Base-by-base conservation (phyloP, 345 rosid species). In the Lepidium africanum region DNA sequence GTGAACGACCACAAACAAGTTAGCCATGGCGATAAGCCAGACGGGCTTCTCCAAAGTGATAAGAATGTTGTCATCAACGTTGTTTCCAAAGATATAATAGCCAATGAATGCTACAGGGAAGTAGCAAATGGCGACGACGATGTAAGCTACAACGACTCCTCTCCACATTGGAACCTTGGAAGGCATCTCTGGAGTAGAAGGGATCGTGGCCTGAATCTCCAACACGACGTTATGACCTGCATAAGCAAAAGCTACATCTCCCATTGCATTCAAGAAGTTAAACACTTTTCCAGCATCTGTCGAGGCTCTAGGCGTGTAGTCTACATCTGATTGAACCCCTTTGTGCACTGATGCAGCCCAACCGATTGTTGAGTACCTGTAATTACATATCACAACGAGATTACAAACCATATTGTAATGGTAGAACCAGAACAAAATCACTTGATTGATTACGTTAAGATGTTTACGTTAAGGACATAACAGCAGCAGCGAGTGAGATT, bases 171-270 rank as follows among this genome's bases (percentile, higher is more conserved):
- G 85, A 9, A 57, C 63, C 76, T 90, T 88, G 7, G 98, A 90
- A 27, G 98, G 97, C 2, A 58, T 72, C 40, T 90, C 97, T 0
- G 96, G 96, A 8, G 95, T 83, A 0, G 98, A 93, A 69, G 96
- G 96, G 8, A 93, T 87, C 4, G 98, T 93, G 11, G 97, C 97
- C 40, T 93, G 97, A 69, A 93, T 90, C 81, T 93, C 98, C 70
- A 90, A 46, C 16, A 82, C 96, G 32, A 93, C 96, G 50, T 82
- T 88, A 71, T 93, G 97, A n/a, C 94, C 96, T 0, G 98, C 98
- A 42, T 84, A 93, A 0, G 97, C 92, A 60, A 93, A 93, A n/a
- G 92, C 90, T 48, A 93, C 79, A 5, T 85, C 92, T 3, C 94
- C 98, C 72, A 93, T 17, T 5, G 77, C 96, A 13, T 80, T 83